Percentiles rank a stretch among this genome's conserved stretches.
These are phyloP conservation scores for Scheffersomyces titani DNA, from an alignment of 1,139 yeast species.

Conservation along the genomic window DNA sequence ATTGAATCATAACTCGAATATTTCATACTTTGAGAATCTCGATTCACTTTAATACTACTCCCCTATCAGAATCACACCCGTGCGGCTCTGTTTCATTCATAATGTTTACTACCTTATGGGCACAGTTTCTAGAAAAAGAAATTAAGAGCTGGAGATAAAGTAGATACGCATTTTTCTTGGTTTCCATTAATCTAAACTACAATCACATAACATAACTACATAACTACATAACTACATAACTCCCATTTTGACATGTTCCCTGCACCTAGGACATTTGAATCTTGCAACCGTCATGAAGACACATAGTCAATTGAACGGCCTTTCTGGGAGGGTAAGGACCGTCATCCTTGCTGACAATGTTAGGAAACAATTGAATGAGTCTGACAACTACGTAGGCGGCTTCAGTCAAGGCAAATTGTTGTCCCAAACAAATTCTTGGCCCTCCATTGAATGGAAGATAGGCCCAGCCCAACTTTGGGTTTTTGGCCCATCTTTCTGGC, in stretches of 20 bases:
- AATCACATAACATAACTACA: neutral
- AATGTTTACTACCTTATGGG: no score
- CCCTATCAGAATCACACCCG: no score
- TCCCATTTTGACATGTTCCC: neutral
- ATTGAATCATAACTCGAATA: no score
- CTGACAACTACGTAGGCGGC: slow-evolving; percentile 49
- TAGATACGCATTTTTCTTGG: neutral
- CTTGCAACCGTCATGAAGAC: slow-evolving; percentile 24
- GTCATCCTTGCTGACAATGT: slow-evolving; percentile 24
- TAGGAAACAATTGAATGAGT: slow-evolving; percentile 36
- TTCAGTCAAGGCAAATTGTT: slow-evolving; percentile 60
- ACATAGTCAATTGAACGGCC: slow-evolving; percentile 11
- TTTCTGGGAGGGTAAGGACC: slow-evolving; percentile 23
- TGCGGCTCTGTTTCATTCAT: no score
- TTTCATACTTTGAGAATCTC: no score
- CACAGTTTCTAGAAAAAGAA: no score
- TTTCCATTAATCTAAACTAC: neutral
- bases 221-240: neutral
- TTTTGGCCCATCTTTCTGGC: slow-evolving; percentile 27
- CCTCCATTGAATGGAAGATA: slow-evolving; percentile 62
- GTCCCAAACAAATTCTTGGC: slow-evolving; percentile 61
- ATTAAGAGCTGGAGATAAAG: no score
- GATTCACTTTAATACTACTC: no score
- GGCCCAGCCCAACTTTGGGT: slow-evolving; percentile 47
- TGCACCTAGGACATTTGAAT: neutral